A percentile compares a stretch with the other conserved stretches of the same genome.
Conservation (phyloP, 306 rosid genomes). For the Ziziphus jujuba region DNA sequence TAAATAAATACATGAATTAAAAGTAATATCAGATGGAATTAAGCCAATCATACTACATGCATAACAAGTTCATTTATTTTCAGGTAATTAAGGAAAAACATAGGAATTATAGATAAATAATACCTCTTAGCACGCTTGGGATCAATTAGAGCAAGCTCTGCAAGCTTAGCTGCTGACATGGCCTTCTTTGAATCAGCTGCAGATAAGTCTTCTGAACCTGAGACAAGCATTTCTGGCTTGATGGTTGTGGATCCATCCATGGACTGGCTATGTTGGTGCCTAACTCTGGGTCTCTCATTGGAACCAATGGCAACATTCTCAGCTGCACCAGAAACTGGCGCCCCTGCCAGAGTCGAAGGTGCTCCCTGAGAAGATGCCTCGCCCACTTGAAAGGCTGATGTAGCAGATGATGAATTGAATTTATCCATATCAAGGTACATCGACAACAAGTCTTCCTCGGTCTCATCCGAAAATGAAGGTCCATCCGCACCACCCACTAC, state of each 20-base stretch:
- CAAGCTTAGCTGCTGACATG: constrained; percentile 84
- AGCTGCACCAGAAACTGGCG: constrained; percentile 32
- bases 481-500: constrained; percentile 89
- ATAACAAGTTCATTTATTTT: neutral
- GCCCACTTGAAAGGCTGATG: constrained; percentile 62
- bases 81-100: neutral
- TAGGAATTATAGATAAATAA: constrained; percentile 3
- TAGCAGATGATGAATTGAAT: constrained; percentile 79
- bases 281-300: constrained; percentile 74
- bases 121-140: constrained; percentile 98
- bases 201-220: constrained; percentile 68
- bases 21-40: no score
- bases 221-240: constrained; percentile 74
- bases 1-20: no score
- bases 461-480: constrained; percentile 85
- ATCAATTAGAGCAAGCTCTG: constrained; percentile 86
- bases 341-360: constrained; percentile 12
- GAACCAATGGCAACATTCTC: constrained; percentile 42
- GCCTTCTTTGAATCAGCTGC: constrained; percentile 79
- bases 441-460: constrained; percentile 87
- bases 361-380: constrained; percentile 53
- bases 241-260: constrained; percentile 92
- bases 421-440: constrained; percentile 97
- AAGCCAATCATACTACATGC: no score
- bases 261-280: constrained; percentile 97